Evolutionary conservation across 805 yeast genomes (phyloP), one percentile per base, ranked within the genome.

Genomic region (Lachancea dasiensis): DNA sequence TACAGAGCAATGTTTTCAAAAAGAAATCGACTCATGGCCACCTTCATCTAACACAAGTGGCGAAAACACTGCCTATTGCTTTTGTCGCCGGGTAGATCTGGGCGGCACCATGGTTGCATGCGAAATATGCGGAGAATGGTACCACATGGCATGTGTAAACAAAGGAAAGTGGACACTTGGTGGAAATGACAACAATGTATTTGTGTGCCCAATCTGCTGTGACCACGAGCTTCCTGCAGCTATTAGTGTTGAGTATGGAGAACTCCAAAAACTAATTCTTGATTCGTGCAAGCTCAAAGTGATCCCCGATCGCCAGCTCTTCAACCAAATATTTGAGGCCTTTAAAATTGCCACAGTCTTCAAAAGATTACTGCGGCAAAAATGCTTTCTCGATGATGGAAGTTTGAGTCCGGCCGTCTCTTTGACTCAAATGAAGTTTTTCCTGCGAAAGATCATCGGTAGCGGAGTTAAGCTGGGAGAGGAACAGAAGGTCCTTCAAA

Each of bases 101-200:
- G 72, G 83, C 56, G 44, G 49, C 5, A 69, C 73, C 0, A 80
- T 80, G 84, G 73, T 79, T 31, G 81, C 75, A 41, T 81, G 89
- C 60, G 87, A 80, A 45, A 59, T 56, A 13, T 82, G 90, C 55
- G 65, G 70, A 37, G 86, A 80, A 49, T 80, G 87, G 87, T 81
- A 74, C 50, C 89, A 81, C 52, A 69, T 72, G 31, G 59, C 58
- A 11, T 81, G 89, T 56, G 64, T 81, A 30, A 69, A 69, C 35
- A 51, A 65, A 20, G 63, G 62, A 2, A 45, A 55, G 11, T 60
- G 63, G 45, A n/a, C 36, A 3, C 35, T 59, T 16, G 60, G 58
- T 24, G 51, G 47, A 13, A 54, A 51, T 35, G 62, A 60, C 3
- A 56, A 63, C 24, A 64, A 58, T n/a, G 58, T 56, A 8, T 79